Evolutionary conservation across 2,329 filamentous ascomycete species (phyloP).

Genomic region (Cladophialophora exuberans): DNA sequence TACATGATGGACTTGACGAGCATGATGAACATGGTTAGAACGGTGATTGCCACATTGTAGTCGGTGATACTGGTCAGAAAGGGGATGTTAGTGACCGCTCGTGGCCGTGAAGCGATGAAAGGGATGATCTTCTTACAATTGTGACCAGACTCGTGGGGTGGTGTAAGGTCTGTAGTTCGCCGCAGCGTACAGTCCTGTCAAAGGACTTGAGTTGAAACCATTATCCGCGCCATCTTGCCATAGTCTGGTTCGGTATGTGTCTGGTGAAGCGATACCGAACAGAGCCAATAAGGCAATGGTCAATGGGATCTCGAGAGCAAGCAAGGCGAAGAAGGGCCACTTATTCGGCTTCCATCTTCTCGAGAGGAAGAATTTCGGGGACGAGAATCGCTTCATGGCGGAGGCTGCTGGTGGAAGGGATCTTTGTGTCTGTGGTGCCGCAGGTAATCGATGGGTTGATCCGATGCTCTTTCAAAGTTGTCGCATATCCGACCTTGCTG

Average conservation of each 20-base stretch:
- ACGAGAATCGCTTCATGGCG: constrained; percentile 2
- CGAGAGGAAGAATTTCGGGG: constrained; percentile 49
- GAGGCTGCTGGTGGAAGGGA: neutral
- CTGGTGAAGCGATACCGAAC: constrained; percentile 64
- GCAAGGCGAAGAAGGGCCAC: constrained; percentile 53
- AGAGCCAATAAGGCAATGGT: constrained; percentile 62
- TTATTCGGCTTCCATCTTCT: constrained; percentile 57
- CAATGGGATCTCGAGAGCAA: constrained; percentile 60
- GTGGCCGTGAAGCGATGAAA: too few relatives aligned
- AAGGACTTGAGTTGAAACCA: constrained; percentile 66
- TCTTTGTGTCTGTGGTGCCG: neutral
- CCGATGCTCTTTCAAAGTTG: constrained; percentile 6
- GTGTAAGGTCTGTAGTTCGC: constrained; percentile 62
- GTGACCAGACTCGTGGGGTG: constrained; percentile 62
- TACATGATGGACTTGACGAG: constrained; percentile 61
- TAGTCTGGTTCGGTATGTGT: constrained; percentile 63
- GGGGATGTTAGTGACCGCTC: neutral
- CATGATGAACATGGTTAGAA: constrained; percentile 64
- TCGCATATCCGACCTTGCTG: constrained; percentile 15
- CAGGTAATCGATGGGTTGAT: constrained; percentile 5
- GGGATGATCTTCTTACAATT: constrained; percentile 52
- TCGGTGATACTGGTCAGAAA: constrained; percentile 55
- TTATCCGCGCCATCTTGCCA: constrained; percentile 65
- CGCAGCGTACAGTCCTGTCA: constrained; percentile 58
- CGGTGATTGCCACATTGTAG: constrained; percentile 64